A percentile compares a stretch with the other conserved stretches of the same genome.
phyloP scores from a whole-genome alignment of 257 asterid species.

The Coffea eugenioides region DNA sequence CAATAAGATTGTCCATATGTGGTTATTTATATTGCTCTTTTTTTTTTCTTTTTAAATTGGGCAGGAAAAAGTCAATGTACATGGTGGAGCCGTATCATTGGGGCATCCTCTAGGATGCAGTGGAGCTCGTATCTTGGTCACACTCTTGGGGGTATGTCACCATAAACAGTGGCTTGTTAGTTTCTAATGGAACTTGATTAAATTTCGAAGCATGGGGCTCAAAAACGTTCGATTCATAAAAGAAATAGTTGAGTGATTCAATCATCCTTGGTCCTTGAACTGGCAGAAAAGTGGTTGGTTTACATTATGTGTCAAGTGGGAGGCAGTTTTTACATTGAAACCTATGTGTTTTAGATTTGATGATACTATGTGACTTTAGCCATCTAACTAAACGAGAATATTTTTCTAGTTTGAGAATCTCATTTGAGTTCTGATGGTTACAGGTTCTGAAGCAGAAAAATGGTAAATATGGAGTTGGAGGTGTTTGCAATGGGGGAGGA shows the following conservation, averaged over 20 bases:
- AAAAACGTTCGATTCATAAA: not conserved
- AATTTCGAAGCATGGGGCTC: not conserved
- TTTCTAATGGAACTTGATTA: not conserved
- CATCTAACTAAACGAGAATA: not conserved
- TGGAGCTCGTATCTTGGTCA: conserved; percentile 95
- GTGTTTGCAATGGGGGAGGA: conserved; percentile 98
- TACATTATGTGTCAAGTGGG: not conserved
- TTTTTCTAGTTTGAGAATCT: not conserved
- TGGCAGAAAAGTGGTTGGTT: not conserved
- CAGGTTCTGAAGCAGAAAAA: conserved; percentile 86
- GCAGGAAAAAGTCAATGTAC: conserved; percentile 87
- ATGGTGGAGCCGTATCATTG: conserved; percentile 95
- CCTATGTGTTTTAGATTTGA: not conserved
- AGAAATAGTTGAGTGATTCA: not conserved
- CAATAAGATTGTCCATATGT: not conserved
- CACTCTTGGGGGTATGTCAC: conserved; percentile 87
- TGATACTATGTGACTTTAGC: not conserved
- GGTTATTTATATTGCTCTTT: conserved; percentile 5
- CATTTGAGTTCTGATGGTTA: conserved; percentile 5
- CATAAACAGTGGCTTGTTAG: not conserved
- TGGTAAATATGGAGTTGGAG: conserved; percentile 82
- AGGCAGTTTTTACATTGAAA: not conserved
- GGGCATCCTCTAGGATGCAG: conserved; percentile 99
- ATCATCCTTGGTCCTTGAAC: not conserved
- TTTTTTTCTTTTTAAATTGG: not conserved